Conservation (phyloP, 352 stramenopile genomes). For the Phytopythium sindhum region DNA sequence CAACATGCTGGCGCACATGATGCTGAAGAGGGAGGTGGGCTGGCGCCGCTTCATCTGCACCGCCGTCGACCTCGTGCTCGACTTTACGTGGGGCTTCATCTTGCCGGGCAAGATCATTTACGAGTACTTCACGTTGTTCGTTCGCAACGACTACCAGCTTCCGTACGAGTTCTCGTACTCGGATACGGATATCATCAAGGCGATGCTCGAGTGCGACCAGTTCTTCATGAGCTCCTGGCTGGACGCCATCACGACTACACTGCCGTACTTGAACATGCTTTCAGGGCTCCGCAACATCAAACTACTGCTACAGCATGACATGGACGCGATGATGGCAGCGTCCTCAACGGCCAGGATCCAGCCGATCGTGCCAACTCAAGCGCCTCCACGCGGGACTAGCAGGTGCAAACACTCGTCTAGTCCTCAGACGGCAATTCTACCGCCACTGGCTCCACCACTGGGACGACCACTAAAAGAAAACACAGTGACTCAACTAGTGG, state of each 20-base stretch:
- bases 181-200: constrained; percentile 25
- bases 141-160: constrained; percentile 18
- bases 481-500: not conserved
- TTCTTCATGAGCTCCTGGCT: constrained; percentile 33
- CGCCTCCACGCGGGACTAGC: not conserved
- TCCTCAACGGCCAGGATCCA: constrained; percentile 1
- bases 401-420: not conserved
- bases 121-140: constrained; percentile 24
- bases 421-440: not conserved
- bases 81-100: constrained; percentile 28
- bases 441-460: not conserved
- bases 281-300: constrained; percentile 26
- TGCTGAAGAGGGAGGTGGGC: constrained; percentile 17
- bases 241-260: constrained; percentile 24
- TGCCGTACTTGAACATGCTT: constrained; percentile 34
- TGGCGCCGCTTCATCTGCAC: constrained; percentile 22
- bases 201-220: constrained; percentile 30
- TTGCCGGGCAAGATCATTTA: constrained; percentile 29
- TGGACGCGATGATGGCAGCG: constrained; percentile 12
- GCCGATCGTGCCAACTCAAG: not conserved
- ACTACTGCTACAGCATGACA: constrained; percentile 25
- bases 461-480: not conserved
- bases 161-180: constrained; percentile 23
- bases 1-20: constrained; percentile 23
- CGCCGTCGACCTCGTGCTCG: constrained; percentile 22